Evolutionary conservation across 164 flowering plant genomes (phyloP).

Genomic region (Buxus sempervirens): DNA sequence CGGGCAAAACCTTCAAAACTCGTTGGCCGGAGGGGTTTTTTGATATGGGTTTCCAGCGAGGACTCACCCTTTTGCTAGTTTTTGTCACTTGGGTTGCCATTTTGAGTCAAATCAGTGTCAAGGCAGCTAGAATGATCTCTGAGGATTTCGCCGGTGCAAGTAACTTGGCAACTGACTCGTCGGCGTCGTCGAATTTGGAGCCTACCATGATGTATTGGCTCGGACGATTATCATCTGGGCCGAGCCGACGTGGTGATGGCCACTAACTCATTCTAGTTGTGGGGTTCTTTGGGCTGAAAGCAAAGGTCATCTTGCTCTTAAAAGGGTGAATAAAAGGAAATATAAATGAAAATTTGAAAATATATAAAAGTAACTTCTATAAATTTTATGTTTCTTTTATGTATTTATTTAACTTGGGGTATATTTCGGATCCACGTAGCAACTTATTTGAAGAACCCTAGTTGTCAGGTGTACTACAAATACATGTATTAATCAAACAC

Average conservation of each 20-base stretch:
- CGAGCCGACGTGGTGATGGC: background rate
- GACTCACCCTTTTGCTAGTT: background rate
- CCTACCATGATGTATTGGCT: background rate
- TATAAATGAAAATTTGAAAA: no score
- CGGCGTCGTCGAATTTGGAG: background rate
- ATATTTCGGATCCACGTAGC: no score
- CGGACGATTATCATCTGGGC: background rate
- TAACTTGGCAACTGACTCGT: background rate
- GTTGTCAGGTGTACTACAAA: no score
- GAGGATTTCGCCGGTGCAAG: background rate
- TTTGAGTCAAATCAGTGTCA: background rate
- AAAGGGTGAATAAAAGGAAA: no score
- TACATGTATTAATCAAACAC: no score
- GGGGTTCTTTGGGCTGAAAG: background rate
- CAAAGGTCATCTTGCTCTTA: no score
- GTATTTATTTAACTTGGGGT: no score
- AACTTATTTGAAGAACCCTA: no score
- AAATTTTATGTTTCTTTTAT: no score
- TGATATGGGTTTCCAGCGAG: background rate
- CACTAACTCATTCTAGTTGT: background rate
- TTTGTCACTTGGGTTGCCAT: background rate
- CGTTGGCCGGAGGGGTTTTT: background rate
- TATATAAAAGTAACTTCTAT: no score
- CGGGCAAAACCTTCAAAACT: background rate
- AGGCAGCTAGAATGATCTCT: background rate